phyloP scores from a whole-genome alignment of 352 stramenopile genomes.

The Phytophthora litchii region DNA sequence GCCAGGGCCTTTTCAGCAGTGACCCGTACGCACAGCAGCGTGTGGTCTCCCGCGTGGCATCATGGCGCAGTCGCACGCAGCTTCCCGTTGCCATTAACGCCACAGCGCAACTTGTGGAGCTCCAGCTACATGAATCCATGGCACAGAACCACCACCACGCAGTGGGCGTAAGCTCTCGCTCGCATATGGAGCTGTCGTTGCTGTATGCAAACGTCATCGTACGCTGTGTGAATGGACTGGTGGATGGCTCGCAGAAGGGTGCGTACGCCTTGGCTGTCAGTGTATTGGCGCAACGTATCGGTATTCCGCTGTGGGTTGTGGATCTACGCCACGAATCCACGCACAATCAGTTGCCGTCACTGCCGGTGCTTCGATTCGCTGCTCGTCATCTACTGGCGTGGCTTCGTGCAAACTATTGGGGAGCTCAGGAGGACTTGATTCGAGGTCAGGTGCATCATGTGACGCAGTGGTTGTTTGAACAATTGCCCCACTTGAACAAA shows the following conservation, averaged over 20 bases:
- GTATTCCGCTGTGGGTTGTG: slow-evolving; percentile 93
- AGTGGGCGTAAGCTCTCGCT: slow-evolving; percentile 71
- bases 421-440: slow-evolving; percentile 63
- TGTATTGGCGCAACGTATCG: slow-evolving; percentile 82
- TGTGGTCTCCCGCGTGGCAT: slow-evolving; percentile 60
- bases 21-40: slow-evolving; percentile 52
- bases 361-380: slow-evolving; percentile 88
- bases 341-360: slow-evolving; percentile 92
- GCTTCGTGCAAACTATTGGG: slow-evolving; percentile 90
- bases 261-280: slow-evolving; percentile 81
- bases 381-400: slow-evolving; percentile 88
- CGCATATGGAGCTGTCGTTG: slow-evolving; percentile 81
- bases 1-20: slow-evolving; percentile 59
- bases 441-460: slow-evolving; percentile 52
- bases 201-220: slow-evolving; percentile 69
- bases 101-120: slow-evolving; percentile 78
- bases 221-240: slow-evolving; percentile 85
- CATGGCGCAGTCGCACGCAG: slow-evolving; percentile 72
- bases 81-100: slow-evolving; percentile 82
- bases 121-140: slow-evolving; percentile 73
- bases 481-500: slow-evolving; percentile 30
- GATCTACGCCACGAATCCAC: slow-evolving; percentile 93
- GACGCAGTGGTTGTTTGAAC: slow-evolving; percentile 40
- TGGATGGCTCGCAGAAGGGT: slow-evolving; percentile 81
- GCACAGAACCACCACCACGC: slow-evolving; percentile 70